These are phyloP conservation scores for Paracoccidioides brasiliensis DNA, from an alignment of 2,329 filamentous ascomycete genomes.

Conservation along the genomic window DNA sequence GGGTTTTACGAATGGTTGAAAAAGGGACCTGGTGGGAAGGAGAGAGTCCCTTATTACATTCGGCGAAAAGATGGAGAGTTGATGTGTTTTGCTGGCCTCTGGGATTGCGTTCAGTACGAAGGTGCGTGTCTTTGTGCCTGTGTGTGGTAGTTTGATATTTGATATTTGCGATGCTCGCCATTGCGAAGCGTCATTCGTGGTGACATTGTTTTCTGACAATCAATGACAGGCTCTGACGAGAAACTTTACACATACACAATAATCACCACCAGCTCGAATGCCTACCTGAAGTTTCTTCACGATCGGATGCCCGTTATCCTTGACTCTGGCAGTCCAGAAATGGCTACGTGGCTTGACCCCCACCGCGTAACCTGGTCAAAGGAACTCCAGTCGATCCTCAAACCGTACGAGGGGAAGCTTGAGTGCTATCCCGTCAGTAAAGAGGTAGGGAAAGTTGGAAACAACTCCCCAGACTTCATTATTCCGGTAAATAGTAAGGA, in stretches of 20 bases:
- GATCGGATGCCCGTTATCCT: constrained; percentile 93
- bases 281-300: constrained; percentile 74
- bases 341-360: constrained; percentile 71
- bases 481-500: constrained; percentile 70
- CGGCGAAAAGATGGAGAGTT: constrained; percentile 69
- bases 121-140: constrained; percentile 32
- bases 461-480: constrained; percentile 72
- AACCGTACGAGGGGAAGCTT: constrained; percentile 63
- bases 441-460: constrained; percentile 89
- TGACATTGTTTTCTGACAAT: background rate
- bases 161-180: background rate
- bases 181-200: background rate
- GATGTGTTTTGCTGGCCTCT: constrained; percentile 83
- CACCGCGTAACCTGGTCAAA: constrained; percentile 56
- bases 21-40: constrained; percentile 54
- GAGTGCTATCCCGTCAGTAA: constrained; percentile 77
- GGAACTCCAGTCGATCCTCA: constrained; percentile 66
- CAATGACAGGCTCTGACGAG: constrained; percentile 42
- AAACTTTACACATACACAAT: constrained; percentile 82
- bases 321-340: constrained; percentile 56
- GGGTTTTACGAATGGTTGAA: constrained; percentile 97
- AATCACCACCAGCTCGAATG: constrained; percentile 79
- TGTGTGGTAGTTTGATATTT: background rate
- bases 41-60: constrained; percentile 74
- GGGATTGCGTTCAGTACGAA: constrained; percentile 77